Evolutionary conservation across 2,329 filamentous ascomycete species (phyloP).

Genomic region (Exophiala oligosperma): DNA sequence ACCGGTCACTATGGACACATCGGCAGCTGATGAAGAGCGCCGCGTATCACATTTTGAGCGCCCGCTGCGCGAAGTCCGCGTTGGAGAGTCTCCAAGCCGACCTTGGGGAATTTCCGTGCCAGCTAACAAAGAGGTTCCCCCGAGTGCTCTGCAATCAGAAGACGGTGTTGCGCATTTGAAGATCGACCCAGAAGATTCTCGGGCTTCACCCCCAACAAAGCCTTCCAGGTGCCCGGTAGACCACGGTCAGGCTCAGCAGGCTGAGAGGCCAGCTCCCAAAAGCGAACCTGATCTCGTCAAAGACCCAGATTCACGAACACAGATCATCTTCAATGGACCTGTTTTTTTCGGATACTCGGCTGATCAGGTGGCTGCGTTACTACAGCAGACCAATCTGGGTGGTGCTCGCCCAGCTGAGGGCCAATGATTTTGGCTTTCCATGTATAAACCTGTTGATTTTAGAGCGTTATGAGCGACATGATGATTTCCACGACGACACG

Average conservation of each 20-base stretch:
- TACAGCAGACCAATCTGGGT: slow-evolving; percentile 49
- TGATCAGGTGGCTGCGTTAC: slow-evolving; percentile 75
- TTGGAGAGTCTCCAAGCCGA: slow-evolving; percentile 88
- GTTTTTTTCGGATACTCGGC: slow-evolving; percentile 91
- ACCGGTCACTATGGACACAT: slow-evolving; percentile 32
- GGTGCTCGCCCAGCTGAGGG: background rate
- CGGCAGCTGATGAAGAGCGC: slow-evolving; percentile 51
- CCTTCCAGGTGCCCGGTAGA: slow-evolving; percentile 9
- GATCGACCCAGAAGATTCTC: slow-evolving; percentile 21
- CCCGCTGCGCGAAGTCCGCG: slow-evolving; percentile 81
- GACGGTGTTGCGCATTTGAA: slow-evolving; percentile 15
- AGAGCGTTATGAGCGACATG: slow-evolving; percentile 26
- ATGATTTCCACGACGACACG: slow-evolving; percentile 8
- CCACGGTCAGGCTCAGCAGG: slow-evolving; percentile 12
- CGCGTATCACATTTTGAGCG: slow-evolving; percentile 78
- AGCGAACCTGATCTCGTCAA: slow-evolving; percentile 10
- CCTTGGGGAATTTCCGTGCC: slow-evolving; percentile 92
- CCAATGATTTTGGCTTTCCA: background rate
- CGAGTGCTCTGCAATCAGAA: slow-evolving; percentile 31
- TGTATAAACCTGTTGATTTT: slow-evolving; percentile 4
- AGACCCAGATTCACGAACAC: slow-evolving; percentile 45
- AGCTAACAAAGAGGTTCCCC: slow-evolving; percentile 46
- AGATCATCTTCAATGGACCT: slow-evolving; percentile 87
- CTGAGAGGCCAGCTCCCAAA: slow-evolving; percentile 17
- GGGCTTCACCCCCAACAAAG: slow-evolving; percentile 25